These are phyloP conservation scores for Cynara cardunculus DNA, from an alignment of 129 eudicot species.

Conservation along the genomic window DNA sequence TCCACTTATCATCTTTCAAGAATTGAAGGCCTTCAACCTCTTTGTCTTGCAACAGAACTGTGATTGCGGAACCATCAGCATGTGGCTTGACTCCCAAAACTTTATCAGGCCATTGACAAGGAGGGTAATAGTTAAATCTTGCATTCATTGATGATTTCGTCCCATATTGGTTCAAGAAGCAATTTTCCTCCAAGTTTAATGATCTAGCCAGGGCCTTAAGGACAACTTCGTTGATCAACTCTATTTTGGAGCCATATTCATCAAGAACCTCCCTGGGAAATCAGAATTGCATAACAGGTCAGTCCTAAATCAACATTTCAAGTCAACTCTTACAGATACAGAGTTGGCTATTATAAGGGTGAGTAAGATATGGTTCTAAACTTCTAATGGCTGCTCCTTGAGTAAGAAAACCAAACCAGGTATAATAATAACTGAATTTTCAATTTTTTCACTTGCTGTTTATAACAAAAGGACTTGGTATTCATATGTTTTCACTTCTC, in stretches of 20 bases:
- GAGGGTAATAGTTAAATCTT: conserved; percentile 64
- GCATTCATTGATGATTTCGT: conserved; percentile 24
- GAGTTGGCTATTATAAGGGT: neutral
- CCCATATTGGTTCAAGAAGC: conserved; percentile 53
- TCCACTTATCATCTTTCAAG: conserved; percentile 52
- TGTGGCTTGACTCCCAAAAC: conserved; percentile 56
- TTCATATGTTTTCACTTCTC: neutral
- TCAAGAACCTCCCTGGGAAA: conserved; percentile 39
- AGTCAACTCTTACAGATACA: neutral
- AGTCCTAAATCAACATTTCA: neutral
- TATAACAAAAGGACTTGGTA: neutral
- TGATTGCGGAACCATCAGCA: conserved; percentile 47
- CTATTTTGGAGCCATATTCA: conserved; percentile 35
- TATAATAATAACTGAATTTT: neutral
- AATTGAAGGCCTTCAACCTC: conserved; percentile 70
- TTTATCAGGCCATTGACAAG: conserved; percentile 46
- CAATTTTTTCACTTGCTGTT: neutral
- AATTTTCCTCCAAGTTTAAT: conserved; percentile 37
- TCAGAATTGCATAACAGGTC: neutral
- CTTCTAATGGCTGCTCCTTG: neutral
- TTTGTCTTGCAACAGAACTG: conserved; percentile 53
- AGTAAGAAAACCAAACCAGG: conserved; percentile 1
- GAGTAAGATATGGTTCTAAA: neutral
- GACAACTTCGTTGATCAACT: conserved; percentile 17
- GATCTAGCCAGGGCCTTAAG: conserved; percentile 48